Percentiles rank a stretch among this genome's conserved stretches.
Conservation (phyloP, 2,329 filamentous ascomycete species). For the Pseudovirgaria hyperparasitica region DNA sequence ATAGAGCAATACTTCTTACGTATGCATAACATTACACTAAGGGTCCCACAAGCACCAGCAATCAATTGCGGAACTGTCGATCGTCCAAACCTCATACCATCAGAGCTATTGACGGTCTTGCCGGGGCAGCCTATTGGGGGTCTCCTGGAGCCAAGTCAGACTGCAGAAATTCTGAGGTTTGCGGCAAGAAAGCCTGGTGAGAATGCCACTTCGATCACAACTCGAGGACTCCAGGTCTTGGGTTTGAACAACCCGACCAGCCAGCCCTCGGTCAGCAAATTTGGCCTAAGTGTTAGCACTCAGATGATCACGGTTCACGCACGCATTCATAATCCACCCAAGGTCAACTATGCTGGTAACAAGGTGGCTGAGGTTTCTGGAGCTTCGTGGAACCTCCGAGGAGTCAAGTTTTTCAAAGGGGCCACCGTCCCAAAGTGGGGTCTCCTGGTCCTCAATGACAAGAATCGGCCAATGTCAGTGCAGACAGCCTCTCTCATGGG, state of each 20-base stretch:
- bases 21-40: constrained; percentile 12
- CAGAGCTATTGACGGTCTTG: constrained; percentile 18
- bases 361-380: no score
- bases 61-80: constrained; percentile 15
- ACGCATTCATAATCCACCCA: constrained; percentile 51
- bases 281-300: constrained; percentile 50
- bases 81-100: constrained; percentile 19
- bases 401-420: constrained; percentile 13
- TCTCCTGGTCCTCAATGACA: constrained; percentile 17
- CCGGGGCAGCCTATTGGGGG: constrained; percentile 18
- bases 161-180: constrained; percentile 19
- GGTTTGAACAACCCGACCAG: constrained; percentile 9
- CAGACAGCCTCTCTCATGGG: constrained; percentile 1
- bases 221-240: constrained; percentile 13
- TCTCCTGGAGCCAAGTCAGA: constrained; percentile 11
- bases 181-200: constrained; percentile 16
- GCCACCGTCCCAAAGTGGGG: constrained; percentile 13
- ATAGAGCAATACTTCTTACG: constrained; percentile 12
- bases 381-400: constrained; percentile 40
- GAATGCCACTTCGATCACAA: constrained; percentile 18
- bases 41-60: constrained; percentile 11
- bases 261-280: constrained; percentile 23
- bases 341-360: constrained; percentile 41
- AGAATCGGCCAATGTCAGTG: not conserved
- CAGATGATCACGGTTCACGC: constrained; percentile 59